A percentile compares a stretch with the other conserved stretches of the same genome.
These are phyloP conservation scores for Cystobasidium pallidum DNA, from an alignment of 1,284 basidiomycete genomes.

Conservation along the genomic window DNA sequence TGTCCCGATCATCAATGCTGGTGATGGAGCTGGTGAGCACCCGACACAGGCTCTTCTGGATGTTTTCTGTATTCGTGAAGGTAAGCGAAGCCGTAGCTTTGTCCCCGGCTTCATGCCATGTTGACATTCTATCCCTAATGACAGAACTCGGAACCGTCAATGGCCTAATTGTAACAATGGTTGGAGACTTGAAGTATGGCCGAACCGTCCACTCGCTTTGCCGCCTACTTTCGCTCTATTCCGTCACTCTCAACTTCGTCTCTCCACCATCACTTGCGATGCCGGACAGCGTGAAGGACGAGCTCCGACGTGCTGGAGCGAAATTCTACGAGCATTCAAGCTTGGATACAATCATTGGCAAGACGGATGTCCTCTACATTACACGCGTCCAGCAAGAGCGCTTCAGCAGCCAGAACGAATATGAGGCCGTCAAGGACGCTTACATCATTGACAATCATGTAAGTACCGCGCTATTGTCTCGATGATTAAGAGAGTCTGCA, in stretches of 20 bases:
- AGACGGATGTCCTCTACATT: constrained; percentile 97
- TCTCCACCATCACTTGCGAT: constrained; percentile 87
- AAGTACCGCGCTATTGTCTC: background rate
- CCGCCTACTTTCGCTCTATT: constrained; percentile 80
- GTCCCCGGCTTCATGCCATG: background rate
- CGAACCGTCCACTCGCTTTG: constrained; percentile 97
- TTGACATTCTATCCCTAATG: constrained; percentile 59
- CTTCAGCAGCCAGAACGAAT: constrained; percentile 79
- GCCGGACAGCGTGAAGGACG: constrained; percentile 82
- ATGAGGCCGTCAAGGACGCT: constrained; percentile 86
- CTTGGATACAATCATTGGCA: constrained; percentile 83
- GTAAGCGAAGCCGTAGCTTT: constrained; percentile 6
- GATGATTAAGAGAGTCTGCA: background rate
- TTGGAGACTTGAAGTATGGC: constrained; percentile 98
- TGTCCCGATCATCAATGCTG: constrained; percentile 94
- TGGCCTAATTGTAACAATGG: constrained; percentile 85
- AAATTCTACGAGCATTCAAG: constrained; percentile 78
- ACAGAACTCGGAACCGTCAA: constrained; percentile 95
- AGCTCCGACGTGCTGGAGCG: constrained; percentile 80
- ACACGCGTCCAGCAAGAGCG: constrained; percentile 96
- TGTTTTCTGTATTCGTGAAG: constrained; percentile 86
- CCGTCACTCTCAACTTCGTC: constrained; percentile 93
- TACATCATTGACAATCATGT: constrained; percentile 94
- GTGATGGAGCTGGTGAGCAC: constrained; percentile 96
- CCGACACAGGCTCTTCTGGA: constrained; percentile 91